phyloP scores from a whole-genome alignment of 305 asterid species.

The Fraxinus platypoda region DNA sequence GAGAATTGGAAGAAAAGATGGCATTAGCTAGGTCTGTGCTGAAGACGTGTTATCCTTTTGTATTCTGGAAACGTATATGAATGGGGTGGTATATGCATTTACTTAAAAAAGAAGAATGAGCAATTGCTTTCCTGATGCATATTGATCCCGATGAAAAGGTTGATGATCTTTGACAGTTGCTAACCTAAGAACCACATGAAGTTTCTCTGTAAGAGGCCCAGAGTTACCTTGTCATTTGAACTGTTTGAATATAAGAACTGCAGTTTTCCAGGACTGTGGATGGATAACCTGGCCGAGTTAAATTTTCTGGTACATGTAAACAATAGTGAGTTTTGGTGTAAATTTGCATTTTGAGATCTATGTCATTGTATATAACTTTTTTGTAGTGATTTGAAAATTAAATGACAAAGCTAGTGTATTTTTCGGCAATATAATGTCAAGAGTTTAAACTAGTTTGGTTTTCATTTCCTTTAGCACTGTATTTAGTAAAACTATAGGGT shows the following conservation, averaged over 20 bases:
- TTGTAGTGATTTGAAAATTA: neutral
- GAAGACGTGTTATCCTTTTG: neutral
- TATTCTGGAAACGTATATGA: neutral
- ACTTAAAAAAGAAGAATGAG: neutral
- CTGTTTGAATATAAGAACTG: constrained; percentile 20
- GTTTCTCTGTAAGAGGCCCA: neutral
- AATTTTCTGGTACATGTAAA: neutral
- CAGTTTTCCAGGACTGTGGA: constrained; percentile 7
- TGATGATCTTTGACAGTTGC: constrained; percentile 3
- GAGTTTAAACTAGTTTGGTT: neutral
- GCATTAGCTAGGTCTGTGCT: constrained; percentile 10
- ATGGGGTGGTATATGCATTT: neutral
- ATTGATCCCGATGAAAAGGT: constrained; percentile 8
- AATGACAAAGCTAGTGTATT: neutral
- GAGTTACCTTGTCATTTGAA: constrained; percentile 7
- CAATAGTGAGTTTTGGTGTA: neutral
- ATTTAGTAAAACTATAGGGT: neutral
- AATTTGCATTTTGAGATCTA: neutral
- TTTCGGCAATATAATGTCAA: neutral
- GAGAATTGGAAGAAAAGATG: neutral
- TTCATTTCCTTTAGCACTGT: neutral
- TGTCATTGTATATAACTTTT: neutral
- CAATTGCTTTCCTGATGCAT: constrained; percentile 2
- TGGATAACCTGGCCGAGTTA: constrained; percentile 11
- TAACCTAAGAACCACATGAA: neutral